Base-by-base conservation (phyloP, 2,329 filamentous ascomycete species). In the Metarhizium guizhouense region DNA sequence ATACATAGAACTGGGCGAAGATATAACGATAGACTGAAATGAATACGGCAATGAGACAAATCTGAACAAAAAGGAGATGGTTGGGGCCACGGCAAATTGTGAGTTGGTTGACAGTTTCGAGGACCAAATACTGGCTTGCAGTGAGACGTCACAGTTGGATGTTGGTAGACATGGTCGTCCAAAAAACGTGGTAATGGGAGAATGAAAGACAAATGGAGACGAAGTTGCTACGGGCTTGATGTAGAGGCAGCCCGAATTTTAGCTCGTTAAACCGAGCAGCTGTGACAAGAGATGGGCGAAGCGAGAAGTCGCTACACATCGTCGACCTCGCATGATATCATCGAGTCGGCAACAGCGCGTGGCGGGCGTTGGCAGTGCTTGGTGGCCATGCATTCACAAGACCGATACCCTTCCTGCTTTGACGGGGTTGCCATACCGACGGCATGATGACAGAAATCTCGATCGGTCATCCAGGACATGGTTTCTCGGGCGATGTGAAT, bases 111-210 rank as follows among this genome's bases (percentile, higher is more conserved):
- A 43, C 53, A 51, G 49, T 53, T 52, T 42, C 54, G 32, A 45
- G 38, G 49, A 51, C 54, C 51, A 54, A 48, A 51, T 47, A 43
- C 20, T 47, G 54, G 40, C 47, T 54, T 42, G 42, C 51, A 55
- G 48, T 51, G 47, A 56, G 18, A 56, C 29, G 45, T 54, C 52
- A 54, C 54, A 56, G 51, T 54, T 45, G 51, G 34, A 38, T 52
- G 51, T 29, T 58, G 54, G 51, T 56, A 58, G 56, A 51, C 54
- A 58, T 58, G 56, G 52, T 34, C 56, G 34, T 52, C 54, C 56
- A 54, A 58, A 58, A 54, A 56, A 50, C 42, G 18, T 52, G 54
- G 51, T 48, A 50, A 54, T 48, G 54, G 48, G 43, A 36, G 50
- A 57, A 45, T 47, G 49, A 50, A 51, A 49, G 47, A 53, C 45